These are phyloP conservation scores for Solanum chacoense DNA, from an alignment of 305 asterid genomes.

Conservation along the genomic window DNA sequence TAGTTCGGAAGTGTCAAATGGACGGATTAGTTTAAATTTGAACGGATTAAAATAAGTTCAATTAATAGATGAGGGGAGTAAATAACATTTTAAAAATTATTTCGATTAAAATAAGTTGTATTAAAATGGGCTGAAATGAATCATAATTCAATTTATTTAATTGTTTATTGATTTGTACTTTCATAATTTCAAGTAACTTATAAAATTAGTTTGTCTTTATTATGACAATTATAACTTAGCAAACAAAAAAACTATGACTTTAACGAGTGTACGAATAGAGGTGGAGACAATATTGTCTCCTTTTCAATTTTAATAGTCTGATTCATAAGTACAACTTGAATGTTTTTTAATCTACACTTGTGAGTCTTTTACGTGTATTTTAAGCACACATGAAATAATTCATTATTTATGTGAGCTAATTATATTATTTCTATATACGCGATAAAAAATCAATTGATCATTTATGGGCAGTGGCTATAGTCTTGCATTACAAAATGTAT, in stretches of 20 bases:
- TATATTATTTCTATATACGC: fast-evolving
- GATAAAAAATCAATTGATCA: neutral
- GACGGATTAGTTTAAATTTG: neutral
- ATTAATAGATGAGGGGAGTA: neutral
- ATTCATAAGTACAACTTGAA: neutral
- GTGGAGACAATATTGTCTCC: neutral
- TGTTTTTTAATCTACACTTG: no score
- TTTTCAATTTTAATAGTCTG: neutral
- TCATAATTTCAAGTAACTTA: neutral
- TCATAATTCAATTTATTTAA: neutral
- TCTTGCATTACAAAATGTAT: neutral
- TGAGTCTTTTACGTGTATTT: neutral
- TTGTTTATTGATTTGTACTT: neutral
- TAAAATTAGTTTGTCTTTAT: neutral
- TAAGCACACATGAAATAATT: no score
- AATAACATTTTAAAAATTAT: no score
- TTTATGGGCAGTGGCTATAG: neutral
- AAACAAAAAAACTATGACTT: neutral
- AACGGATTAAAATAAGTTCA: neutral
- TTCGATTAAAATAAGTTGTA: fast-evolving
- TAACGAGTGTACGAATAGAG: neutral
- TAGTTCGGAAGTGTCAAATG: neutral
- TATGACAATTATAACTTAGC: neutral
- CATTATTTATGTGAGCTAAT: no score
- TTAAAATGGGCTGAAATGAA: neutral